These are phyloP conservation scores for Isatis tinctoria DNA, from an alignment of 345 rosid species.

Conservation along the genomic window DNA sequence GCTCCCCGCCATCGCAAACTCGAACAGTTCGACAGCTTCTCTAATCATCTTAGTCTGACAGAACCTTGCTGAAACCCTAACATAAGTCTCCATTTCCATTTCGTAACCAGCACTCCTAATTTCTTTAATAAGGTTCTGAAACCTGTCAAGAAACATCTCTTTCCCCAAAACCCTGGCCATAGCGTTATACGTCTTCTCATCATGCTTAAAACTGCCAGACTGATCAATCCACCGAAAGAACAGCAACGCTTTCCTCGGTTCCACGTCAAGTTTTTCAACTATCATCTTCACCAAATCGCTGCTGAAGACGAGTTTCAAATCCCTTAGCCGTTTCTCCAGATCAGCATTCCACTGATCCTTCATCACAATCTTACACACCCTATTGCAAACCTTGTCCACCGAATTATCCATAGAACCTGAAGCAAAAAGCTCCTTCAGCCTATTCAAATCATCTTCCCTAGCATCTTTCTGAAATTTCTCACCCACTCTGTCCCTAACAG, in stretches of 20 bases:
- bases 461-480: conserved; percentile 65
- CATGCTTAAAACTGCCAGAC: conserved; percentile 47
- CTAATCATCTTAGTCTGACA: conserved; percentile 31
- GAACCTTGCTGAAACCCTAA: conserved; percentile 38
- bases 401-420: conserved; percentile 64
- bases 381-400: conserved; percentile 43
- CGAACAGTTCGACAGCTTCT: conserved; percentile 20
- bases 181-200: conserved; percentile 61
- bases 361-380: conserved; percentile 66
- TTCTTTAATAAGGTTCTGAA: conserved; percentile 66
- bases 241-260: conserved; percentile 61
- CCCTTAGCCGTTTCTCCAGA: conserved; percentile 48
- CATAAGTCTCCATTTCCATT: conserved; percentile 65
- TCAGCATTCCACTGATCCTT: conserved; percentile 63
- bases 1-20: conserved; percentile 61
- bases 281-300: conserved; percentile 54
- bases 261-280: conserved; percentile 57
- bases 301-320: conserved; percentile 39
- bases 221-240: conserved; percentile 83
- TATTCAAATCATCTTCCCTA: conserved; percentile 46
- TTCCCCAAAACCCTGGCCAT: conserved; percentile 73
- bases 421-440: conserved; percentile 54
- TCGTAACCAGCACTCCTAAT: conserved; percentile 50
- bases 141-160: conserved; percentile 74
- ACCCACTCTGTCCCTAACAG: conserved; percentile 52